Percentiles rank a stretch among this genome's conserved stretches.
Evolutionary conservation across 441 rosid species (phyloP).

Genomic region (Kokia cookei): DNA sequence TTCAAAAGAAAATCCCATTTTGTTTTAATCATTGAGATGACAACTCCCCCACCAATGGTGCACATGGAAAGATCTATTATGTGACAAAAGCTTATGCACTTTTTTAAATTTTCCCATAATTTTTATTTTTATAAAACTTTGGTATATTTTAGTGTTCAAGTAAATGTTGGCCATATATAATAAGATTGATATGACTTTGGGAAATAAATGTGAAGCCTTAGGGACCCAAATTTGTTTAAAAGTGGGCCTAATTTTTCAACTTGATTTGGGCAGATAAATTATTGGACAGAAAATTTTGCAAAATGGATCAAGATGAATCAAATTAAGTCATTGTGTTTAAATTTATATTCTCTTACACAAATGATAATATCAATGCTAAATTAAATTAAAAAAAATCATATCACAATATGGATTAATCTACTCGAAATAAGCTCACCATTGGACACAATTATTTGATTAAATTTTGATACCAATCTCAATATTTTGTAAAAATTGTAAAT

Average conservation of each 20-base stretch:
- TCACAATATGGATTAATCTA: too few species aligned
- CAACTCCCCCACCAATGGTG: not conserved
- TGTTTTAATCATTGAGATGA: not conserved
- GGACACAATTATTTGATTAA: not conserved
- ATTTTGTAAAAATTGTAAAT: not conserved
- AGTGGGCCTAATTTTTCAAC: not conserved
- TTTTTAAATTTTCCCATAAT: not conserved
- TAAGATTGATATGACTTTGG: not conserved
- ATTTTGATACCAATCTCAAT: too few species aligned
- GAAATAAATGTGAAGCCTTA: not conserved
- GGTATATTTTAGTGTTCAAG: not conserved
- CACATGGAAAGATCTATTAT: not conserved
- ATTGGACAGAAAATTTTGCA: too few species aligned
- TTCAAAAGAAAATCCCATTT: not conserved
- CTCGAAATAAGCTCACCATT: not conserved
- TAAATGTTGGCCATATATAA: not conserved
- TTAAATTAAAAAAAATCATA: not conserved
- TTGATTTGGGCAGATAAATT: not conserved
- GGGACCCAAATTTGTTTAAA: not conserved
- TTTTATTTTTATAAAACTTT: too few species aligned
- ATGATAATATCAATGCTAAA: too few species aligned
- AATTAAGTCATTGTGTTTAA: too few species aligned
- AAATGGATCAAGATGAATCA: too few species aligned
- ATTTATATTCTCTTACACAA: too few species aligned
- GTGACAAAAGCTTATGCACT: not conserved